These are phyloP conservation scores for Ramaria sp. DNA, from an alignment of 768 basidiomycete genomes.

Conservation along the genomic window DNA sequence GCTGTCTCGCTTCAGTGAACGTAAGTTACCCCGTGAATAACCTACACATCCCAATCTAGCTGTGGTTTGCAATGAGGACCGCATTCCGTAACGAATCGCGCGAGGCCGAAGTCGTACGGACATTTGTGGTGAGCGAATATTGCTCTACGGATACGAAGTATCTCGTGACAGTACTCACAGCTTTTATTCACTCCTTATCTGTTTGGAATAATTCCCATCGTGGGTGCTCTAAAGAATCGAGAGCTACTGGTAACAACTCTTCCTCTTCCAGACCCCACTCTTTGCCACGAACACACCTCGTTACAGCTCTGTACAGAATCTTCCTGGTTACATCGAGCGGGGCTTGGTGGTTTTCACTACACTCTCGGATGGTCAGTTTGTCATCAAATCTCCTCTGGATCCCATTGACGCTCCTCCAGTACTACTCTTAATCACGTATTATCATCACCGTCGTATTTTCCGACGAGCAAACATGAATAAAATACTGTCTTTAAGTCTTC, in stretches of 20 bases:
- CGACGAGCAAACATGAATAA: neutral
- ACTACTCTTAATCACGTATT: neutral
- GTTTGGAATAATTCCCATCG: neutral
- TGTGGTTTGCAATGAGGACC: neutral
- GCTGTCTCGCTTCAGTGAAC: neutral
- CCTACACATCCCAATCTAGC: neutral
- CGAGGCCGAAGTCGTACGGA: neutral
- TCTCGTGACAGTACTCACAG: neutral
- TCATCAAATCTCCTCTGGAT: neutral
- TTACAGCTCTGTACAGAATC: neutral
- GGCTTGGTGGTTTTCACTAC: neutral
- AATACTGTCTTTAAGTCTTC: neutral
- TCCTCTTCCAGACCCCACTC: neutral
- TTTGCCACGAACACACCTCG: neutral
- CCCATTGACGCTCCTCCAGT: neutral
- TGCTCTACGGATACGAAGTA: neutral
- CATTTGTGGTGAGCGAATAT: neutral
- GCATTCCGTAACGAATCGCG: neutral
- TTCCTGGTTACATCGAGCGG: neutral
- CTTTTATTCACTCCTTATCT: neutral
- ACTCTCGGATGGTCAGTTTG: neutral
- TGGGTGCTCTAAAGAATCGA: neutral
- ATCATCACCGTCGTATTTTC: neutral
- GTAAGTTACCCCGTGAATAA: no score
- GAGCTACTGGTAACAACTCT: neutral